These are phyloP conservation scores for Monilinia fructicola DNA, from an alignment of 2,329 filamentous ascomycete species.

Conservation along the genomic window DNA sequence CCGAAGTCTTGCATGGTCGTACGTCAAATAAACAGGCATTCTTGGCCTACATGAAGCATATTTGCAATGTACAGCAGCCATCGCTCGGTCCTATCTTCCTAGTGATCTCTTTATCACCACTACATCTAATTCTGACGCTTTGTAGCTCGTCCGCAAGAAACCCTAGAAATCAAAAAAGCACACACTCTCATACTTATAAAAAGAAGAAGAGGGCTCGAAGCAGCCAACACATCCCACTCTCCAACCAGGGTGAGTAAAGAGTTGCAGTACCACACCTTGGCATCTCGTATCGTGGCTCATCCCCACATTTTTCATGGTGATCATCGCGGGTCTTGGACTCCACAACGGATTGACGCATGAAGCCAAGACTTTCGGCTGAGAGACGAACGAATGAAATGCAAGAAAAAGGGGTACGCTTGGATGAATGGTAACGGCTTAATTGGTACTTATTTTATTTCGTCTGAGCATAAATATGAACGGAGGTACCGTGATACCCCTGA, in stretches of 20 bases:
- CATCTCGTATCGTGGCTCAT: neutral
- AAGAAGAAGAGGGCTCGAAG: too few species aligned
- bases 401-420: neutral
- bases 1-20: neutral
- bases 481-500: too few species aligned
- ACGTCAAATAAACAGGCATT: neutral
- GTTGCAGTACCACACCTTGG: constrained; percentile 1
- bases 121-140: neutral
- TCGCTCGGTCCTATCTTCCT: constrained; percentile 1
- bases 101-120: neutral
- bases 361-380: neutral
- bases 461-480: too few species aligned
- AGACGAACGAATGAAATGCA: neutral
- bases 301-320: neutral
- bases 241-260: neutral
- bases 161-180: neutral
- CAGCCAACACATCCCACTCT: too few species aligned
- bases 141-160: neutral
- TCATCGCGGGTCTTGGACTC: constrained; percentile 1
- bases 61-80: neutral
- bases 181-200: neutral
- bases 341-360: neutral
- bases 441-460: too few species aligned
- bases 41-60: constrained; percentile 8
- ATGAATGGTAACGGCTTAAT: too few species aligned